phyloP scores from a whole-genome alignment of 202 grass and related monocot species.

The Elaeis oleifera region DNA sequence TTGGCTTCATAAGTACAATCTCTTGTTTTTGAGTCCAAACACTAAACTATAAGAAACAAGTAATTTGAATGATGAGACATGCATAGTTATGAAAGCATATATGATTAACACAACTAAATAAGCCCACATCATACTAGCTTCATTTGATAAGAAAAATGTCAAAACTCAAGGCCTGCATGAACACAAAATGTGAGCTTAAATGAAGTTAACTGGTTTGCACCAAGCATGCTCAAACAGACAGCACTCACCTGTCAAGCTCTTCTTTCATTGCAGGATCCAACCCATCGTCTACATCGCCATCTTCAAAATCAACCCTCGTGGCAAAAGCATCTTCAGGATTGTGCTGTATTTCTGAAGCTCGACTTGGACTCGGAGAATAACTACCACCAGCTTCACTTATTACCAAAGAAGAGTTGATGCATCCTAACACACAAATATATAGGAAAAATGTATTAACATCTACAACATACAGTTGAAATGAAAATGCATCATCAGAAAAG shows the following conservation, averaged over 20 bases:
- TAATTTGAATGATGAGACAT: too few species aligned
- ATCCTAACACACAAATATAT: conserved; percentile 36
- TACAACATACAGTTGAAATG: conserved; percentile 1
- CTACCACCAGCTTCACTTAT: conserved; percentile 31
- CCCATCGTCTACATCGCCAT: conserved; percentile 86
- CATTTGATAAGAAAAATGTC: too few species aligned
- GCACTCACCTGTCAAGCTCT: conserved; percentile 88
- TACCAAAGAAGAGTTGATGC: conserved; percentile 25
- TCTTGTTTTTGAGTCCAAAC: too few species aligned
- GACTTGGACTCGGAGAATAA: conserved; percentile 48
- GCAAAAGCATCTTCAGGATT: conserved; percentile 63
- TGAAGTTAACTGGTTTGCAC: too few species aligned
- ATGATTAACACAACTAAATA: too few species aligned
- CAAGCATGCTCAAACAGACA: too few species aligned
- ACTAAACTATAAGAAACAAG: too few species aligned
- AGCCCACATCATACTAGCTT: too few species aligned
- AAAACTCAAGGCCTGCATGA: too few species aligned
- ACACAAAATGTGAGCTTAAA: too few species aligned
- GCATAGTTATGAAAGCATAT: too few species aligned
- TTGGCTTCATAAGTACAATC: too few species aligned
- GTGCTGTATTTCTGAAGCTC: conserved; percentile 46
- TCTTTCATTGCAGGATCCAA: conserved; percentile 97
- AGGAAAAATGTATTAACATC: conserved; percentile 21
- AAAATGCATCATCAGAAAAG: conserved; percentile 9
- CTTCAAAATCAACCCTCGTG: conserved; percentile 37